Base-by-base conservation (phyloP, 768 basidiomycete genomes). In the Rhodotorula babjevae region DNA sequence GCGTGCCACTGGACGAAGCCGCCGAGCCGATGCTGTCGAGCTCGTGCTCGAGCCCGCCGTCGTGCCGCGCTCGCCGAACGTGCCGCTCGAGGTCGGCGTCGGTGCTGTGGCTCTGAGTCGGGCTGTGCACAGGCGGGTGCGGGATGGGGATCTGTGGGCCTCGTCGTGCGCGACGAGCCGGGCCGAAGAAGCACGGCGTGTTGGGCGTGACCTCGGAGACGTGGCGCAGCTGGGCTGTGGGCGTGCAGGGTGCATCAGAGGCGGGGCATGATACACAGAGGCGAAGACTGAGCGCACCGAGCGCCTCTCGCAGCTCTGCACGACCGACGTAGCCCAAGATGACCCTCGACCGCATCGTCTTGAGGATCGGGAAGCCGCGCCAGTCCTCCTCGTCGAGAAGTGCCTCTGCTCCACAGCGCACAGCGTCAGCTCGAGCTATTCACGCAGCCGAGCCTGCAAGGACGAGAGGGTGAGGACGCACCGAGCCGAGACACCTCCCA, bases 251-350 rank as follows among this genome's bases (percentile, higher is more conserved):
- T 27, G 56, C 12, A 40, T 36, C 1, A 49, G 47, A 2, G 5
- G 36, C 9, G 36, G 36, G 36, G 9, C 36, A 9, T 9, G 36
- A 36, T 9, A 9, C 5, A 5, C 9, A 4, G 36, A 36, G 36
- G 36, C 18, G 5, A 31, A 27, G 36, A 27, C 25, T 3, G 9
- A 15, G 61, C 75, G 25, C 15, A 77, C 76, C 86, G 9, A 99
- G 82, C 11, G 92, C 93, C 80, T 95, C 91, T 76, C 93, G 90
- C 19, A 99, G 86, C 81, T 99, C 95, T 75, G 88, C 93, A 29
- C 88, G 86, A 0, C 92, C 91, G 68, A 98, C 89, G 80, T 94
- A 93, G 11, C 96, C 96, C 36, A 92, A 84, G 84, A 97, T 77
- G 84, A 78, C 36, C 84, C 85, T 15, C 14, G 65, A 57, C 23